phyloP scores from a whole-genome alignment of 345 rosid species.

The Ailanthus altissimus region DNA sequence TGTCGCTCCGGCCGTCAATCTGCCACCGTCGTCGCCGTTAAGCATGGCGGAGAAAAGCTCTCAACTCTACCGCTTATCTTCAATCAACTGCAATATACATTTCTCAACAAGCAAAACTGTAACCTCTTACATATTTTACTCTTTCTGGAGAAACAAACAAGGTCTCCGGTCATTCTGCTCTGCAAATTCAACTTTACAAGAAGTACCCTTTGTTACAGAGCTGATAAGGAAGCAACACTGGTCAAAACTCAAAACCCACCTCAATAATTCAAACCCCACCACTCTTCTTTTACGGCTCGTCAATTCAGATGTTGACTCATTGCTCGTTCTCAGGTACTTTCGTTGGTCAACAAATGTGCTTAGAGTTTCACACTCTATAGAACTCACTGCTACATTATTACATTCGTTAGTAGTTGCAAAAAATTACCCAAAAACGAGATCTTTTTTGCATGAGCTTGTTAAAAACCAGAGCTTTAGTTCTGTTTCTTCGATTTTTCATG shows the following conservation, averaged over 20 bases:
- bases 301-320: slow-evolving; percentile 53
- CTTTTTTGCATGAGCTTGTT: slow-evolving; percentile 64
- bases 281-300: slow-evolving; percentile 47
- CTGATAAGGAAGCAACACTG: slow-evolving; percentile 59
- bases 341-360: slow-evolving; percentile 56
- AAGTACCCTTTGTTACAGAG: slow-evolving; percentile 25
- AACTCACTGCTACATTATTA: slow-evolving; percentile 46
- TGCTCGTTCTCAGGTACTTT: slow-evolving; percentile 56
- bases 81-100: neutral
- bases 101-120: neutral
- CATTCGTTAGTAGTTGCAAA: slow-evolving; percentile 49
- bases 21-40: neutral
- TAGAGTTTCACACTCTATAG: slow-evolving; percentile 41
- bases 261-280: neutral
- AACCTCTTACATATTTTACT: neutral
- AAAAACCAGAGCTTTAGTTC: slow-evolving; percentile 34
- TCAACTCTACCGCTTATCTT: neutral
- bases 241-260: neutral
- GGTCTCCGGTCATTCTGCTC: slow-evolving; percentile 30
- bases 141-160: slow-evolving; percentile 25
- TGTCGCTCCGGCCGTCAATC: too few species aligned
- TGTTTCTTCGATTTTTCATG: slow-evolving; percentile 58
- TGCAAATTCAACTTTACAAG: neutral
- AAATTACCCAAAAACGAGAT: slow-evolving; percentile 56
- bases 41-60: neutral